Conservation (phyloP, 2,329 filamentous ascomycete species). For the Colletotrichum brevisporum region DNA sequence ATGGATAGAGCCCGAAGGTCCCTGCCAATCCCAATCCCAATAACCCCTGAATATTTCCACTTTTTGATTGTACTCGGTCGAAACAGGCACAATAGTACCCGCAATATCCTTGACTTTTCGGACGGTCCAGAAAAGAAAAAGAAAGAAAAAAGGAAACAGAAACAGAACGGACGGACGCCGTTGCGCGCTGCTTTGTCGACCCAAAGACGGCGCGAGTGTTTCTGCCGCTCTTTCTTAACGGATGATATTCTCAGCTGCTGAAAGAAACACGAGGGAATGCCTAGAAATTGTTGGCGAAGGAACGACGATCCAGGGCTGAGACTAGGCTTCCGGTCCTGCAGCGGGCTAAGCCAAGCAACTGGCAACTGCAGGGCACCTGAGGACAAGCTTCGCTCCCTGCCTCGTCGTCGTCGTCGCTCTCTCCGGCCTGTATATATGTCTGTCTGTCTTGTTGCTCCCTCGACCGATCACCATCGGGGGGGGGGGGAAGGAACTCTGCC, state of each 20-base stretch:
- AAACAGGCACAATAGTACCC: background rate
- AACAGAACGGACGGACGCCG: constrained; percentile 18
- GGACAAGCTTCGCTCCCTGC: constrained; percentile 4
- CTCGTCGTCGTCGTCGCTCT: background rate
- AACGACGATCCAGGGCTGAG: constrained; percentile 28
- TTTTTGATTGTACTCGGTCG: background rate
- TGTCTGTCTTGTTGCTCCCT: constrained; percentile 5
- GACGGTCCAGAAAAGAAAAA: too few relatives aligned
- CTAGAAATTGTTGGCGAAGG: constrained; percentile 32
- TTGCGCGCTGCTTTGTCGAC: constrained; percentile 25
- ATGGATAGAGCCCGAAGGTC: constrained; percentile 8
- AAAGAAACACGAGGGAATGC: constrained; percentile 25
- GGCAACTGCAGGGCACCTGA: background rate
- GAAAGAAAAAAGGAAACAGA: too few relatives aligned
- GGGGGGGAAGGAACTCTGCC: too few relatives aligned
- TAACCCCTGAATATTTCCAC: constrained; percentile 18
- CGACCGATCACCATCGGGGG: background rate
- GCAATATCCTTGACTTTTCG: constrained; percentile 11
- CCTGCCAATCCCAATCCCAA: constrained; percentile 8
- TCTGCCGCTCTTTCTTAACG: constrained; percentile 2
- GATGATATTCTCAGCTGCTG: background rate
- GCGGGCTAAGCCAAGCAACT: too few relatives aligned
- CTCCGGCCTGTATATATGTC: background rate
- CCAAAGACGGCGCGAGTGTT: constrained; percentile 14
- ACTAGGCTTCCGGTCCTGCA: background rate